Base-by-base conservation (phyloP, 164 flowering plant species). In the Vitis cinerea region DNA sequence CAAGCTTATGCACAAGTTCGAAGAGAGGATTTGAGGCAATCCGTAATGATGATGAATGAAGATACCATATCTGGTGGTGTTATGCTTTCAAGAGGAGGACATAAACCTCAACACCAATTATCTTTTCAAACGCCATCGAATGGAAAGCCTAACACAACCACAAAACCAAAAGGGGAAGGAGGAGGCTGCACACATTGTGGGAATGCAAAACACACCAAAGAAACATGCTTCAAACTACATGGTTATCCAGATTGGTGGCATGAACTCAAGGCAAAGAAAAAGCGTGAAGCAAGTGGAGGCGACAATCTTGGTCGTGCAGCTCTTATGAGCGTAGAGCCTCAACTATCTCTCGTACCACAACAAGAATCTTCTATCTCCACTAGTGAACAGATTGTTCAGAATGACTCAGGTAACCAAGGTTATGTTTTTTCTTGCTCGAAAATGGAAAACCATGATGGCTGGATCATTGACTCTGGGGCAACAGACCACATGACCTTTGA, bases 181-280 rank as follows among this genome's bases (percentile, higher is more conserved):
- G 47, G 63, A 30, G 63, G 50, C 14, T 61, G 47, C 10, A 31
- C 48, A 61, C 48, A 61, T 61, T 54, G 57, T 61, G 63, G 30
- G 47, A 61, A 61, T 37, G 11, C 10, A 37, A 61, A 61, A 12
- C 63, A 61, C 4, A 61, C 63, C 10, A 61, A 4, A 30, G 48
- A 31, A 3, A 61, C 63, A 3, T 31, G 44, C 6, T 31, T 31
- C 37, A 31, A 31, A 31, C 6, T 31, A 31, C 4, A 31, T 31
- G 44, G 44, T 3, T 31, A 31, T 31, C 44, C 44, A 6, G 0
- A 31, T 31, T 31, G 6, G 44, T 0, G 63, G 63, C 47, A 61
- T 61, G 47, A 61, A 27, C 44, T 61, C 63, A 61, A 61, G 15
- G 63, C 63, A 61, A 31, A 61, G 63, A 61, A 31, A 30, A 61